Percentiles rank a stretch among this genome's conserved stretches.
phyloP scores from a whole-genome alignment of 192 early-diverging fungal species.

The Phycomyces nitens region DNA sequence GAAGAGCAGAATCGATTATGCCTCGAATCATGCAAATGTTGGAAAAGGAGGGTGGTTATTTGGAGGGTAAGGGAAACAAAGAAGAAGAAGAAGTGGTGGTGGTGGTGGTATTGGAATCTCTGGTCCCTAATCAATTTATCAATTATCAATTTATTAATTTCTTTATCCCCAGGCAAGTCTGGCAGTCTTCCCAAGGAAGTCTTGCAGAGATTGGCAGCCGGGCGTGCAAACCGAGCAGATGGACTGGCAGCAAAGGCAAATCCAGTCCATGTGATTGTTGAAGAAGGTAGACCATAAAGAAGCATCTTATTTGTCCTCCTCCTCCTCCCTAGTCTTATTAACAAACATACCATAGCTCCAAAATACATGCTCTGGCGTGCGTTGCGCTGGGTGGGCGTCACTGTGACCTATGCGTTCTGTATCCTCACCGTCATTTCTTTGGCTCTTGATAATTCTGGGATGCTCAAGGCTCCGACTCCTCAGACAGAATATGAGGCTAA shows the following conservation, averaged over 20 bases:
- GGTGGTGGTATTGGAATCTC: too few species aligned
- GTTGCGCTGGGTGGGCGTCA: constrained; percentile 56
- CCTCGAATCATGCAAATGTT: constrained; percentile 51
- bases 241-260: constrained; percentile 51
- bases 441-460: constrained; percentile 65
- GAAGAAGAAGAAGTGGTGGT: too few species aligned
- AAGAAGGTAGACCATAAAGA: constrained; percentile 41
- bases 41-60: constrained; percentile 36
- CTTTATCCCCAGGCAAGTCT: too few species aligned
- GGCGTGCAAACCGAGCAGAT: constrained; percentile 25
- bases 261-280: constrained; percentile 60
- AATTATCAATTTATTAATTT: too few species aligned
- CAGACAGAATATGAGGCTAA: constrained; percentile 60
- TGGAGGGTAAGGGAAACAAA: constrained; percentile 1
- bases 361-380: constrained; percentile 58
- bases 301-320: background rate
- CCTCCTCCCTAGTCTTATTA: background rate
- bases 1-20: constrained; percentile 50
- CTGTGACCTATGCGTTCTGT: constrained; percentile 65
- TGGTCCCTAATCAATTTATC: too few species aligned
- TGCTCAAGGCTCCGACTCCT: constrained; percentile 57
- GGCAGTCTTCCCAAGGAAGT: background rate
- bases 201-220: constrained; percentile 28
- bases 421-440: constrained; percentile 67
- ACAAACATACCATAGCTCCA: constrained; percentile 24